Evolutionary conservation across 345 rosid genomes (phyloP).

Genomic region (Camelina hispida): DNA sequence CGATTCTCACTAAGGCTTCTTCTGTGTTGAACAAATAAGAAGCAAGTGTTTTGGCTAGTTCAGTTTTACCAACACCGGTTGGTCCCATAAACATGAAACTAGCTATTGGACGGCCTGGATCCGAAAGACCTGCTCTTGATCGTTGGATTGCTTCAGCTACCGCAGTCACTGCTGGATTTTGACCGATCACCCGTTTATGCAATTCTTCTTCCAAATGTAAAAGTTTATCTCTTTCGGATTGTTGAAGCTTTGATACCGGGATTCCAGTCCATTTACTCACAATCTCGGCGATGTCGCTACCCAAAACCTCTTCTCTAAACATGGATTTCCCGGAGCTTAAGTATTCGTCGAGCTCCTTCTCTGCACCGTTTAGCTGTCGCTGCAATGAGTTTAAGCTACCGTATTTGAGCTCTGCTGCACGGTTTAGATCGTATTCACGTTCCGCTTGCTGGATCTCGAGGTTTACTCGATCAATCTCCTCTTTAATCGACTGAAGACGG

Average conservation of each 20-base stretch:
- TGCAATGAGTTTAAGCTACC: constrained; percentile 92
- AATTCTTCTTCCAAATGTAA: constrained; percentile 86
- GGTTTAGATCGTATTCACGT: constrained; percentile 96
- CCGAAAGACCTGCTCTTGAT: constrained; percentile 97
- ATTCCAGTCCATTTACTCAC: constrained; percentile 99
- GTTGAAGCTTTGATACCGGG: constrained; percentile 95
- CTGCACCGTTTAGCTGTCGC: constrained; percentile 82
- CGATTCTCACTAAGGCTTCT: constrained; percentile 92
- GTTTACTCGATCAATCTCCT: constrained; percentile 97
- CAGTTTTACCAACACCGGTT: constrained; percentile 98
- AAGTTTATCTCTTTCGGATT: constrained; percentile 90
- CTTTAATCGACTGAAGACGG: constrained; percentile 91
- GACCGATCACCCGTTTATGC: constrained; percentile 95
- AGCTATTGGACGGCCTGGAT: constrained; percentile 97
- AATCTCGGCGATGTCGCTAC: constrained; percentile 89
- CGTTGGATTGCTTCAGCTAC: constrained; percentile 98
- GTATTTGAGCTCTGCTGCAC: constrained; percentile 97
- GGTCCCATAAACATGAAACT: constrained; percentile 99
- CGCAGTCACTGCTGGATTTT: constrained; percentile 89
- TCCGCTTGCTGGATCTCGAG: constrained; percentile 99
- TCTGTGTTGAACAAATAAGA: constrained; percentile 94
- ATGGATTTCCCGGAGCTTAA: constrained; percentile 92
- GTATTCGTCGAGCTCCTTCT: constrained; percentile 88
- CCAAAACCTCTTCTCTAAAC: constrained; percentile 97
- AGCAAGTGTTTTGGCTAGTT: constrained; percentile 92